A percentile compares a stretch with the other conserved stretches of the same genome.
These are phyloP conservation scores for Solidago caesia DNA, from an alignment of 129 eudicot species.

Conservation along the genomic window DNA sequence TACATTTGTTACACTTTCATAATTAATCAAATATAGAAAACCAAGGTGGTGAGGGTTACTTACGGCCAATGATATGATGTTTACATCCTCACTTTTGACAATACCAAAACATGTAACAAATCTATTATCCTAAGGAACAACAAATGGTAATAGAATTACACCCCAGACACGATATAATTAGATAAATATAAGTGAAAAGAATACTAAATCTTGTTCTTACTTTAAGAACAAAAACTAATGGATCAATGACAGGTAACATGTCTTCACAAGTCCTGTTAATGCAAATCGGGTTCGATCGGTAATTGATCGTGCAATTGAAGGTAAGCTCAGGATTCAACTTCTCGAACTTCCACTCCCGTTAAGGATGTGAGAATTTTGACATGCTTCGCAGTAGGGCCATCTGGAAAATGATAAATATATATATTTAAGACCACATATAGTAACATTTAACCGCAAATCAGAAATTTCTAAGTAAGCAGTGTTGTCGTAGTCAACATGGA, in stretches of 20 bases:
- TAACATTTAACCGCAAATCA: not conserved
- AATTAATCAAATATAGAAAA: not conserved
- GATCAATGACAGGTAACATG: conserved; percentile 39
- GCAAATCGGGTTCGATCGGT: too few species aligned
- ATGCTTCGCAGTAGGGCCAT: conserved; percentile 70
- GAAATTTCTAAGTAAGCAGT: not conserved
- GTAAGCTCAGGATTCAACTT: too few species aligned
- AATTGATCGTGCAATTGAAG: too few species aligned
- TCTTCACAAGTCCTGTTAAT: conserved; percentile 35
- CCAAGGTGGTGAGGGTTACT: conserved; percentile 33
- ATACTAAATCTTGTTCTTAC: conserved; percentile 32
- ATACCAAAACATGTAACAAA: conserved; percentile 60
- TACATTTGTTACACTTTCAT: not conserved
- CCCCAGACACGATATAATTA: not conserved
- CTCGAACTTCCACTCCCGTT: too few species aligned
- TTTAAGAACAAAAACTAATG: conserved; percentile 35
- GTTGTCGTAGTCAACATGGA: conserved; percentile 4
- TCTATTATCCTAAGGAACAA: conserved; percentile 45
- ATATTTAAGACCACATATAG: conserved; percentile 10
- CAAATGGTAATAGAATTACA: not conserved
- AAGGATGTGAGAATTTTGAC: too few species aligned
- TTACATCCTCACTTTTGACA: conserved; percentile 62
- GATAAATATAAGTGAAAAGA: not conserved
- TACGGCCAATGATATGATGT: conserved; percentile 97
- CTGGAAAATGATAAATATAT: conserved; percentile 38